Base-by-base conservation (phyloP, 768 basidiomycete genomes). In the Grammothele lineata region DNA sequence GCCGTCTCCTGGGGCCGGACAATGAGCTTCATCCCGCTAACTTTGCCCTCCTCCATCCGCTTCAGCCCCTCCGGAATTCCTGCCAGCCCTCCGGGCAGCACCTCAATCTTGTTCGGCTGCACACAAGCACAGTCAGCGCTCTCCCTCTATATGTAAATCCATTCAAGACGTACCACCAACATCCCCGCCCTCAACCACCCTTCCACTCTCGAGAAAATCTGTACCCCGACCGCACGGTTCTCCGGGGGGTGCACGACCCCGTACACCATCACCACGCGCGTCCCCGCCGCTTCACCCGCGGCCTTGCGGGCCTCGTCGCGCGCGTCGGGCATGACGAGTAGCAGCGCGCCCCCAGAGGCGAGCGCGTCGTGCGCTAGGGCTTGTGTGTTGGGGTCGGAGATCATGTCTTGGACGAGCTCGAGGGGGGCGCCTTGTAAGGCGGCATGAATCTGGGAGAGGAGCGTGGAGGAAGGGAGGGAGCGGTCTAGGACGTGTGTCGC, bases 371-470 rank as follows among this genome's bases (percentile, higher is more conserved):
- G 68, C 27, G 59, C 71, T 3, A 59, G 57, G 24, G 67, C 54
- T 50, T 73, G 72, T 0, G 75, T 73, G 39, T 68, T 68, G 8
- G 62, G 51, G 37, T 54, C 53, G 15, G 70, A 64, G 47, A 71
- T 51, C 0, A 67, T 40, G 44, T 71, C 71, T 37, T 48, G 65
- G 8, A 65, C 58, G 34, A 54, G 17, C 15, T 58, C 53, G 42
- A 57, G 15, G 15, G 53, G 45, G 17, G 33, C 46, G 19, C 35
- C 22, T 1, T 10, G 40, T 4, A 44, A 44, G 25, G 49, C 30
- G 21, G 15, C 7, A 12, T 22, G 38, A 15, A 48, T 38, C 43
- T 50, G 40, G 5, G 51, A 32, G n/a, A 43, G 32, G 22, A 53
- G 45, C 10, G 22, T 33, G 25, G 22, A 43, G 30, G 30, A 23